These are phyloP conservation scores for Penicillium sp. DNA, from an alignment of 2,329 filamentous ascomycete genomes.

Conservation along the genomic window DNA sequence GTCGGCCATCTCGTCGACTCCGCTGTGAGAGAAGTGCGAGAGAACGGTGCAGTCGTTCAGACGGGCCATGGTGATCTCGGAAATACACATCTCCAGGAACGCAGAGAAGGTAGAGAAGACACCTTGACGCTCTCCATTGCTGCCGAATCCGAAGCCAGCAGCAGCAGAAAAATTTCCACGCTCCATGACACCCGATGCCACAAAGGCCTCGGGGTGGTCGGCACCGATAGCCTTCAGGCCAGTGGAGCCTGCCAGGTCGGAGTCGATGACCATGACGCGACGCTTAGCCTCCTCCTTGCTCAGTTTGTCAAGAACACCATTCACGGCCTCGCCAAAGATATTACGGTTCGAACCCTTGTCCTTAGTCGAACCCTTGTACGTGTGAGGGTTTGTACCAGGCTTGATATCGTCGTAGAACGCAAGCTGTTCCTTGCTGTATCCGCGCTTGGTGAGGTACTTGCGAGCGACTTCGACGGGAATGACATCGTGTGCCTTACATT, in stretches of 20 bases:
- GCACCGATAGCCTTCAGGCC: conserved; percentile 39
- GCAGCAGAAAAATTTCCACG: conserved; percentile 43
- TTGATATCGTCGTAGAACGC: conserved; percentile 38
- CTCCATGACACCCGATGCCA: conserved; percentile 42
- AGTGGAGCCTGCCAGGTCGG: conserved; percentile 42
- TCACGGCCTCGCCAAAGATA: conserved; percentile 43
- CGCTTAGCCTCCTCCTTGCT: conserved; percentile 38
- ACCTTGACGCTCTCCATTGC: conserved; percentile 36
- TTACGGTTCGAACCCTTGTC: conserved; percentile 39
- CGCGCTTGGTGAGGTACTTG: conserved; percentile 39
- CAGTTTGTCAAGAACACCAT: conserved; percentile 35
- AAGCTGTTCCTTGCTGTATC: conserved; percentile 35
- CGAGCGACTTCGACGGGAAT: conserved; percentile 37
- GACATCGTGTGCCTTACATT: conserved; percentile 39
- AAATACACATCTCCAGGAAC: conserved; percentile 43
- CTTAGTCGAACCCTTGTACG: conserved; percentile 36
- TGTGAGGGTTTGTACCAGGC: conserved; percentile 28
- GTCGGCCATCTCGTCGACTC: conserved; percentile 43
- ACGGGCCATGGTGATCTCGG: conserved; percentile 43
- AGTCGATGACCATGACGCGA: conserved; percentile 43
- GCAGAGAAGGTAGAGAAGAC: conserved; percentile 45
- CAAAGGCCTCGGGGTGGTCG: conserved; percentile 39
- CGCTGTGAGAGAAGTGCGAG: conserved; percentile 42
- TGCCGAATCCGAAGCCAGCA: conserved; percentile 40
- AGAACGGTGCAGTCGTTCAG: conserved; percentile 40